Evolutionary conservation across 371 early-diverging fungal genomes (phyloP), one percentile per base, ranked within the genome.

Genomic region (Nosema granulosis): DNA sequence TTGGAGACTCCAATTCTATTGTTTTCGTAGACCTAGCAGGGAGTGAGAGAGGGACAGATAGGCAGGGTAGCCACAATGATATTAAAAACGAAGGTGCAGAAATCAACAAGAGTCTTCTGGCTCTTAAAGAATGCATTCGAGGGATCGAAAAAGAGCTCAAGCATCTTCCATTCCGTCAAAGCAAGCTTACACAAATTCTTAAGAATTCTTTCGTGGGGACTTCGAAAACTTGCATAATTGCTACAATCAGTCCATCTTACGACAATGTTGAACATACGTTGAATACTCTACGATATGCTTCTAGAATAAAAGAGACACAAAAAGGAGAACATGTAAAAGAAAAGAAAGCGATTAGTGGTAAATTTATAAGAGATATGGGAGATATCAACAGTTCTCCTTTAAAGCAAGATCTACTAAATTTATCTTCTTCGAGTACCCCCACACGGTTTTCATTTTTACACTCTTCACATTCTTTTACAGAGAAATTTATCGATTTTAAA

Each of bases 21-120:
- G 92, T 91, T 82, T 95, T 97, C 83, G 94, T 97, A 68, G 97
- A 97, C 87, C 85, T 97, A 71, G 97, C 97, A 9, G 97, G 97
- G 20, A 93, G 92, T 84, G 97, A 97, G 85, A 89, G 97, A 66
- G 97, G 97, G 20, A 92, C 93, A 1, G 97, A 97, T 82, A 88
- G 96, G 70, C 95, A 94, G 11, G 93, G 92, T 34, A 88, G 92
- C 0, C 90, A 93, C 83, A 86, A 88, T 51, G 89, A 92, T 80
- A 94, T 94, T 66, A 89, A 91, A 76, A 91, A 92, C 92, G 97
- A 96, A 82, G 95, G 95, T 11, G 90, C 94, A 0, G 95, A 94
- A 84, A 96, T 96, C 86, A 96, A 96, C 87, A 95, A 94, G 87
- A 92, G 92, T 78, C 87, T 96, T 71, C 84, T 96, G 63, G 95